phyloP scores from a whole-genome alignment of 805 yeast species.

The Wickerhamomyces kurtzmanii region DNA sequence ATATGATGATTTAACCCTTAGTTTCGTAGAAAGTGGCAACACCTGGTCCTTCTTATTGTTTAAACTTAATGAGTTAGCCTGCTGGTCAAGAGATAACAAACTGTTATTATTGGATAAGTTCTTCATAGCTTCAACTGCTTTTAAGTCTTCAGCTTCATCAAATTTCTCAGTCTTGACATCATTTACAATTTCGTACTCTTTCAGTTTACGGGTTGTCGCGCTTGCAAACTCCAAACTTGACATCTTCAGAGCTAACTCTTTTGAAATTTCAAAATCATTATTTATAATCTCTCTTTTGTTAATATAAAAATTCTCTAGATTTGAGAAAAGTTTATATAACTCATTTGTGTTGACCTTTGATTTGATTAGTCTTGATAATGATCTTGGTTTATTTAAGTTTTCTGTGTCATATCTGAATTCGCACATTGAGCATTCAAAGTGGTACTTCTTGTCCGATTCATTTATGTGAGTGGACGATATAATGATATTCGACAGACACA shows the following conservation, averaged over 20 bases:
- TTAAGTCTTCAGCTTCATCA: background rate
- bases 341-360: slow-evolving; percentile 1
- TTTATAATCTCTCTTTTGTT: slow-evolving; percentile 6
- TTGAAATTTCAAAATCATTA: slow-evolving; percentile 8
- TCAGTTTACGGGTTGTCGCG: slow-evolving; percentile 1
- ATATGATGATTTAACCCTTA: slow-evolving; percentile 12
- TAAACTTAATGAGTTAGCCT: too few species aligned
- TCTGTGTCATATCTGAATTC: slow-evolving; percentile 6
- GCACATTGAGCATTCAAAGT: slow-evolving; percentile 10
- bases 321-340: slow-evolving; percentile 4
- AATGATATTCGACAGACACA: slow-evolving; percentile 8
- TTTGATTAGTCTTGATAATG: slow-evolving; percentile 8
- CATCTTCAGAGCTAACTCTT: slow-evolving; percentile 6
- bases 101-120: background rate
- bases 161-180: background rate
- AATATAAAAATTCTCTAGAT: slow-evolving; percentile 11
- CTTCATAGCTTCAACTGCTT: background rate
- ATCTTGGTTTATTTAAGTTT: slow-evolving; percentile 8
- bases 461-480: slow-evolving; percentile 2
- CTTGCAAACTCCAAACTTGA: slow-evolving; percentile 7
- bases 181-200: background rate
- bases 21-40: slow-evolving; percentile 10
- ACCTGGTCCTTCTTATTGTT: too few species aligned
- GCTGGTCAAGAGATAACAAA: background rate
- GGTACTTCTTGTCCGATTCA: slow-evolving; percentile 1